Conservation (phyloP, 2,329 filamentous ascomycete genomes). For the Aschersonia sp. region DNA sequence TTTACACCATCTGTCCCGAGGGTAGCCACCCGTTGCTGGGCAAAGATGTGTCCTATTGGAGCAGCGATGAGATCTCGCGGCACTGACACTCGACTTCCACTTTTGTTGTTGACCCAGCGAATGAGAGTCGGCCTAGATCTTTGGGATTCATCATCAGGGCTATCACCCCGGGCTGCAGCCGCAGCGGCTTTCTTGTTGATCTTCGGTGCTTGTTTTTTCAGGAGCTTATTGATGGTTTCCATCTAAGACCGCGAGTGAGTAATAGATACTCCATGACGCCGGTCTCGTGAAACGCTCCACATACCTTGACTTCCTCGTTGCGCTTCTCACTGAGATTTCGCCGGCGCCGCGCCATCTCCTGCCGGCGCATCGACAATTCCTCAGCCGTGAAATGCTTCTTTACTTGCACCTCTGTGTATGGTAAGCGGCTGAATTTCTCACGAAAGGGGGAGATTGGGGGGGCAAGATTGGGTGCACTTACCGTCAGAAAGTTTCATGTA, state of each 20-base stretch:
- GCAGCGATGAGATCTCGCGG: conserved; percentile 53
- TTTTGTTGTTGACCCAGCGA: conserved; percentile 56
- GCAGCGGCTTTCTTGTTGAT: conserved; percentile 39
- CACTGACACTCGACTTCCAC: conserved; percentile 48
- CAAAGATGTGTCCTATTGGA: conserved; percentile 47
- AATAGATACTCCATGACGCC: neutral
- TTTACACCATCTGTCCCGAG: conserved; percentile 40
- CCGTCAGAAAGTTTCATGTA: conserved; percentile 48
- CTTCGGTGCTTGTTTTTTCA: conserved; percentile 76
- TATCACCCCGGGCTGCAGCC: conserved; percentile 29
- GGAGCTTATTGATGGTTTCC: conserved; percentile 82
- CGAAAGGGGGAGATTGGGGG: neutral
- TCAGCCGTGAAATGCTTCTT: conserved; percentile 49
- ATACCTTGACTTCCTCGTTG: conserved; percentile 48
- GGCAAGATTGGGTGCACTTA: conserved; percentile 13
- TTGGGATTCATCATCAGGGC: conserved; percentile 29
- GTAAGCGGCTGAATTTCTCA: neutral
- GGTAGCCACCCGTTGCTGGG: conserved; percentile 14
- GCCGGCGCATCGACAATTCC: conserved; percentile 45
- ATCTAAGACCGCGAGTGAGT: conserved; percentile 33
- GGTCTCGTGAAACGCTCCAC: neutral
- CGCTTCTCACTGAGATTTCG: conserved; percentile 51
- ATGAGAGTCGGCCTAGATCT: conserved; percentile 48
- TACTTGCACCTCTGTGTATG: conserved; percentile 41
- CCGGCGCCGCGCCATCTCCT: conserved; percentile 46